phyloP scores from a whole-genome alignment of 2,329 filamentous ascomycete genomes.

The Bipolaris victoriae region DNA sequence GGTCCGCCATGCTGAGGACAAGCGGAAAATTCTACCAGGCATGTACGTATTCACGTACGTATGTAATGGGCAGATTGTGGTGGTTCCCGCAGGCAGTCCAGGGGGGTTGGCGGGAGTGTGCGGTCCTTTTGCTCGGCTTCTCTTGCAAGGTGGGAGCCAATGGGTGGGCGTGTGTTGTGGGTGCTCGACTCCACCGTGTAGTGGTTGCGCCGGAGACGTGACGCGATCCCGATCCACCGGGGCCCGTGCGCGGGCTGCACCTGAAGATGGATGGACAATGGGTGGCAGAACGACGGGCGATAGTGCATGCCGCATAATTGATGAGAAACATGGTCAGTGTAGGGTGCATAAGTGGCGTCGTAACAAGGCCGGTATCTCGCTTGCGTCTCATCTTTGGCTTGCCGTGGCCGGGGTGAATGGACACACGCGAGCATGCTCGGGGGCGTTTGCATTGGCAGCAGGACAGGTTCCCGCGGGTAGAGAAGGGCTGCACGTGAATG shows the following conservation, averaged over 20 bases:
- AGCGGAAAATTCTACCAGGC: background rate
- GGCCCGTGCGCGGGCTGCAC: conserved; percentile 4
- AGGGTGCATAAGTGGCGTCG: conserved; percentile 13
- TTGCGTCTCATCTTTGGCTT: conserved; percentile 17
- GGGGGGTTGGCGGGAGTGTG: background rate
- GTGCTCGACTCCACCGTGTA: conserved; percentile 3
- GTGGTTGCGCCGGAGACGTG: conserved; percentile 7
- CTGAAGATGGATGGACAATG: background rate
- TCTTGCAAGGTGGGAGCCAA: conserved; percentile 1
- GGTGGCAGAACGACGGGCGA: conserved; percentile 4
- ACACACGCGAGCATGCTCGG: no score
- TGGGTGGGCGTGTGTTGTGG: conserved; percentile 8
- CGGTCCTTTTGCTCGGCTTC: conserved; percentile 1
- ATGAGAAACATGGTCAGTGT: conserved; percentile 5
- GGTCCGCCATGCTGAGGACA: conserved; percentile 16
- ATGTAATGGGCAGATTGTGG: background rate
- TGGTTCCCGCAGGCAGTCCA: background rate
- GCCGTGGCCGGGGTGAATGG: conserved; percentile 11
- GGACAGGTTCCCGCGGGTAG: background rate
- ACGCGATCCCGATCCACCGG: conserved; percentile 5
- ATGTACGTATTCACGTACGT: no score
- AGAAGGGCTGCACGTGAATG: background rate
- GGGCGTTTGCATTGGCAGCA: no score
- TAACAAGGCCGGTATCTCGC: conserved; percentile 12
- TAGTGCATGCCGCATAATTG: conserved; percentile 7